phyloP scores from a whole-genome alignment of 192 early-diverging fungal genomes.

The Mortierella claussenii region DNA sequence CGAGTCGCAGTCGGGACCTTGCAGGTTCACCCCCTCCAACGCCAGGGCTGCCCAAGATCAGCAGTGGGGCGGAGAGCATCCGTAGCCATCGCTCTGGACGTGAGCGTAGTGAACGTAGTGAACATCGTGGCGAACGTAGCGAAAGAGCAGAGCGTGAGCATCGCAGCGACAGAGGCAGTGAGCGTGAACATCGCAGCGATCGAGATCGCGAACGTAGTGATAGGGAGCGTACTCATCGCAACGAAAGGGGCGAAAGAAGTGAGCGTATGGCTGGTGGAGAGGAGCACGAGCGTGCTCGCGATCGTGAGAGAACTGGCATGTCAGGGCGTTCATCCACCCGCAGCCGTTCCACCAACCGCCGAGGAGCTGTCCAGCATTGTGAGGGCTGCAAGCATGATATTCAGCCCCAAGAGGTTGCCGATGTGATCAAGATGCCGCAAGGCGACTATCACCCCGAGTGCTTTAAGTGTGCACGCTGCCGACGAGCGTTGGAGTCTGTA shows the following conservation, averaged over 20 bases:
- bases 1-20: constrained; percentile 2
- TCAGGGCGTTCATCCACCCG: constrained; percentile 32
- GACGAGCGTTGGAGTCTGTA: constrained; percentile 56
- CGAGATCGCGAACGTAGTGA: constrained; percentile 25
- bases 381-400: constrained; percentile 50
- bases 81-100: constrained; percentile 37
- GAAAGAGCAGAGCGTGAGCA: constrained; percentile 36
- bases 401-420: constrained; percentile 22
- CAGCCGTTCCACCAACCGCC: constrained; percentile 43
- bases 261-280: constrained; percentile 12
- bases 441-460: constrained; percentile 63
- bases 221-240: constrained; percentile 2
- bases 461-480: constrained; percentile 67
- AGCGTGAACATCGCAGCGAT: constrained; percentile 20
- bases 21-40: constrained; percentile 46
- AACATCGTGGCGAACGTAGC: constrained; percentile 24
- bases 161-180: constrained; percentile 23
- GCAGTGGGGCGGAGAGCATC: constrained; percentile 25
- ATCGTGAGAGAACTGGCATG: constrained; percentile 19
- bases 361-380: constrained; percentile 37
- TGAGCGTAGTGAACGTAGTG: constrained; percentile 30
- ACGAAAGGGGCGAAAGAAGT: background rate
- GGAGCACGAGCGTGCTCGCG: constrained; percentile 20
- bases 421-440: constrained; percentile 47
- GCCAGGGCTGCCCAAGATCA: constrained; percentile 20